phyloP scores from a whole-genome alignment of 768 basidiomycete species.

The Leccinum incarnatum region DNA sequence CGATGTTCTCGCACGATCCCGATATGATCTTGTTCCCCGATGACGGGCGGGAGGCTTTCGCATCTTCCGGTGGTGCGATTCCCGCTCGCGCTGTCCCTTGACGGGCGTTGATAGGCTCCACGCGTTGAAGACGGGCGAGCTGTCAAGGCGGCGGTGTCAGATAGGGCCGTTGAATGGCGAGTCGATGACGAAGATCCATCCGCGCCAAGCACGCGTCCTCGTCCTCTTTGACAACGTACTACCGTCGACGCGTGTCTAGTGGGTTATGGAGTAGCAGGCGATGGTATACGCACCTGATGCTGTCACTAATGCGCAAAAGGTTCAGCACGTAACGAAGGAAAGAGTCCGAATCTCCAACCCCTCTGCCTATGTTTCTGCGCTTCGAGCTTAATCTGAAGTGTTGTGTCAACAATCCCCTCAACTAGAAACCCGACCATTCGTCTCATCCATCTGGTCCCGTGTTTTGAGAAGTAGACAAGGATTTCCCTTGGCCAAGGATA shows the following conservation, averaged over 20 bases:
- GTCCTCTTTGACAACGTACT: constrained; percentile 14
- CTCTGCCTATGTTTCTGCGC: constrained; percentile 3
- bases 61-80: constrained; percentile 12
- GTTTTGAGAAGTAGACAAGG: background rate
- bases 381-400: background rate
- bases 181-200: background rate
- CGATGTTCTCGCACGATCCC: constrained; percentile 13
- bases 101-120: constrained; percentile 8
- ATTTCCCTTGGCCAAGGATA: no score
- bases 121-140: constrained; percentile 7
- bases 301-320: background rate
- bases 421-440: background rate
- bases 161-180: background rate
- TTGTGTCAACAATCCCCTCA: no score
- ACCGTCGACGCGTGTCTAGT: background rate
- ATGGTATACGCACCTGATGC: background rate
- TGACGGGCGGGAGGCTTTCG: constrained; percentile 5
- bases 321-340: background rate
- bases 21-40: constrained; percentile 5
- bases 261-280: background rate
- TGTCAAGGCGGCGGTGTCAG: background rate
- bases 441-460: background rate
- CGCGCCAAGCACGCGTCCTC: constrained; percentile 2
- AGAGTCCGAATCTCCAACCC: background rate
- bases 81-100: constrained; percentile 7